Evolutionary conservation across 2,329 filamentous ascomycete species (phyloP), one percentile per base, ranked within the genome.

Genomic region (Cephalotrichum gorgonifer): DNA sequence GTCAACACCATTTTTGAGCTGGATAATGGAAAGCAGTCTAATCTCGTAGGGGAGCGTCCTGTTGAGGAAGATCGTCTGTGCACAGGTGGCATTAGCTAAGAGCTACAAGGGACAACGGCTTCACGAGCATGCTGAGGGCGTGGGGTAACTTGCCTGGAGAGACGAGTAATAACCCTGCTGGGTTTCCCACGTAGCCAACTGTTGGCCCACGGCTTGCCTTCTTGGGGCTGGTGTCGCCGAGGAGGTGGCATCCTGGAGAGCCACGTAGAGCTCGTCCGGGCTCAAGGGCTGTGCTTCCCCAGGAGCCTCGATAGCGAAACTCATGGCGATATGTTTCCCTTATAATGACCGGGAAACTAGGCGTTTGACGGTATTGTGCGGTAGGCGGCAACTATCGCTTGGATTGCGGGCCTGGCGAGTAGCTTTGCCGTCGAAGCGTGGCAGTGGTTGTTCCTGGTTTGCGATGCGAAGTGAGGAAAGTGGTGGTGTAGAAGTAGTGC

Each of bases 1-100:
- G 63, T 97, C 91, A 65, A 97, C 90, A 49, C 90, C 93, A 64
- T 97, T 96, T 64, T 97, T 97, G 48, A 98, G 75, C 62, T 95
- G 87, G 56, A 97, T 95, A 51, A 97, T 81, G 49, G 91, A 86
- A 11, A 96, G 81, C 60, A 95, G 89, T 53, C 93, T 86, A 48
- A 91, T 78, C 58, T 94, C 83, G 51, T 79, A 68, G 1, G 88
- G 86, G 1, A 94, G 71, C 2, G 81, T 80, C 53, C 81, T 81
- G 68, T 95, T 86, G 54, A 95, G 76, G 62, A 90, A 96, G 31
- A 88, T 78, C 56, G 83, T 77, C 84, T 94, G 60, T 28, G 28
- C 30, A 39, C 9, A 27, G 20, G 23, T 39, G 9, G 28, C 52
- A 22, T 48, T 31, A 41, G 26, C 20, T 9, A 43, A 33, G 33